These are phyloP conservation scores for Petunia hybrid DNA, from an alignment of 305 asterid genomes.

Conservation along the genomic window DNA sequence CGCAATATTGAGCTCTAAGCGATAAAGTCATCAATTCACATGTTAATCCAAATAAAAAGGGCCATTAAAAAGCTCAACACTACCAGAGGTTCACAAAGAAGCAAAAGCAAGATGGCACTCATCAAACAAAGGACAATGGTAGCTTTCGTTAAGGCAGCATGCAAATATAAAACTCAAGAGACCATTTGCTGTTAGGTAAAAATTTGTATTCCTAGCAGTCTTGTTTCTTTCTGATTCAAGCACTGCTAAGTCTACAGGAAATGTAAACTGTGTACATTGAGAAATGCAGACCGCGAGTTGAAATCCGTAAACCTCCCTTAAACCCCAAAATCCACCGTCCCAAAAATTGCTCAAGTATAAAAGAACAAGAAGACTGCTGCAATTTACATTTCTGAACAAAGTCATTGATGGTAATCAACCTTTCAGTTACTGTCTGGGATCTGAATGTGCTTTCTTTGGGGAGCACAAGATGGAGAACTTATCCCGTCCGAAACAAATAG, in stretches of 20 bases:
- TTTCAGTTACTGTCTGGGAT: conserved; percentile 36
- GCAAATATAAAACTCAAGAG: background rate
- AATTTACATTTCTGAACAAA: conserved; percentile 46
- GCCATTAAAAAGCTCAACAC: background rate
- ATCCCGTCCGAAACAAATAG: conserved; percentile 50
- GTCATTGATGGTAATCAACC: conserved; percentile 15
- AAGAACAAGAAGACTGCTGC: conserved; percentile 35
- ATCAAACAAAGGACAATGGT: conserved; percentile 25
- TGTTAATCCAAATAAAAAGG: background rate
- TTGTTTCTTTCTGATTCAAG: conserved; percentile 27
- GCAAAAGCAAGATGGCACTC: background rate
- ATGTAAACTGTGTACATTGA: conserved; percentile 28
- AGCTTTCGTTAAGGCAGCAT: conserved; percentile 25
- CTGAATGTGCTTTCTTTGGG: conserved; percentile 59
- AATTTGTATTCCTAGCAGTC: background rate
- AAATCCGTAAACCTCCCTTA: background rate
- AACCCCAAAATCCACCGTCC: conserved; percentile 7
- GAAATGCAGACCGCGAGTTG: conserved; percentile 7
- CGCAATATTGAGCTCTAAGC: too few species aligned
- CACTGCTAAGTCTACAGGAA: conserved; percentile 12
- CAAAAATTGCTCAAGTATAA: conserved; percentile 20
- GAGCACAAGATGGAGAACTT: conserved; percentile 75
- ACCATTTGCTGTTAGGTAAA: background rate
- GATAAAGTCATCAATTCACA: background rate
- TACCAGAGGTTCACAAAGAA: conserved; percentile 1